Evolutionary conservation across 1,139 yeast genomes (phyloP), one percentile per base, ranked within the genome.

Genomic region (Saccharomyces pastorianus): DNA sequence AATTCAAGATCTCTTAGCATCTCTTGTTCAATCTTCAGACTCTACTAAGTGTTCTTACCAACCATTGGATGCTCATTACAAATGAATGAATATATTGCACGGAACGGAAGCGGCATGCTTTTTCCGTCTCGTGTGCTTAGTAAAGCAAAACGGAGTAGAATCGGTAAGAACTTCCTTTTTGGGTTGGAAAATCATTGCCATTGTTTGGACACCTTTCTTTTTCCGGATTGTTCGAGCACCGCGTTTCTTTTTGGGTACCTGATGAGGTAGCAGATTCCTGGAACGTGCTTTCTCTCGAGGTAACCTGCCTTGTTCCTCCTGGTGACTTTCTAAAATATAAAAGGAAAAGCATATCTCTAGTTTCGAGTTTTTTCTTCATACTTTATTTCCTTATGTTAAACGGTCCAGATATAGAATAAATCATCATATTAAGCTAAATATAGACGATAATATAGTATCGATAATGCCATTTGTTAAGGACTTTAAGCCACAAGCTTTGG

Each of bases 391-490:
- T 27, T 31, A 23, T 13, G 29, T 46, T 7, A 41, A 28, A 3
- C 6, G 31, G 31, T 23, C 29, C 28, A 26, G 17, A n/a, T 20
- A 51, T 38, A 9, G 27, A 48, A 46, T 31, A 31, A 42, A 29
- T 27, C 51, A 59, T 56, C 23, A 52, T 28, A 38, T 44, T 41
- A 26, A 26, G 27, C 27, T 26, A 23, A 44, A 46, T 25, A 25
- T 38, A 20, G 20, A 20, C 26, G 23, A 34, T 34, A 34, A 34
- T 34, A 34, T 34, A 50, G 14, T 49, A 49, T 23, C 46, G 50
- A 41, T 11, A 44, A 65, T 64, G 68, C 56, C 67, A 25, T 66
- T 65, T 51, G 68, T 63, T 47, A 58, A 61, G 52, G 64, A 66
- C 55, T 64, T 62, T 51, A 58, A 59, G 32, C 70, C 70, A 52